Evolutionary conservation across 371 early-diverging fungal genomes (phyloP).

Genomic region (Lichtheimia ramosa): DNA sequence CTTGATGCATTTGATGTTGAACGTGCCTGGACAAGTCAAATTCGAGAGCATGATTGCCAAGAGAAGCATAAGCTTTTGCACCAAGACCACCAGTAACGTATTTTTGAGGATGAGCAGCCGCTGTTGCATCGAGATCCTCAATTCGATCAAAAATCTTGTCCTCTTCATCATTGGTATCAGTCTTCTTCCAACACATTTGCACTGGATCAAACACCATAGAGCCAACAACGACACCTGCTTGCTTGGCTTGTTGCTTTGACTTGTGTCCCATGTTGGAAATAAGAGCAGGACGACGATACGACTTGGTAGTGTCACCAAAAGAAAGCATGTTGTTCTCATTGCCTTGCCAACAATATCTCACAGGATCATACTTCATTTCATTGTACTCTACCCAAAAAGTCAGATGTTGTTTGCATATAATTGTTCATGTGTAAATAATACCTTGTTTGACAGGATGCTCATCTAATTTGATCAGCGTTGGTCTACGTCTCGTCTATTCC

Average conservation of each 20-base stretch:
- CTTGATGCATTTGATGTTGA: slow-evolving; percentile 27
- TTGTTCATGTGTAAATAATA: slow-evolving; percentile 5
- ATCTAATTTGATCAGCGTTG: slow-evolving; percentile 24
- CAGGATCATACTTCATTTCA: slow-evolving; percentile 34
- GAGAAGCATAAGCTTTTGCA: background rate
- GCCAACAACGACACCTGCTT: slow-evolving; percentile 12
- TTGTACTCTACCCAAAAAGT: slow-evolving; percentile 21
- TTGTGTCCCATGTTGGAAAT: slow-evolving; percentile 21
- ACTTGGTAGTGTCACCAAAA: slow-evolving; percentile 10
- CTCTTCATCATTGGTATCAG: slow-evolving; percentile 10
- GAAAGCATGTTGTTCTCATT: slow-evolving; percentile 25
- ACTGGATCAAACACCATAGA: slow-evolving; percentile 23
- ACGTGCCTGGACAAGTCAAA: slow-evolving; percentile 23
- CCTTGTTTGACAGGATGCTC: slow-evolving; percentile 26
- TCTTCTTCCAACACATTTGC: slow-evolving; percentile 18
- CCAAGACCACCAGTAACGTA: background rate
- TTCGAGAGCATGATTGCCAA: slow-evolving; percentile 9
- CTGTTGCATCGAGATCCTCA: slow-evolving; percentile 12
- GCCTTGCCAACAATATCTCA: slow-evolving; percentile 29
- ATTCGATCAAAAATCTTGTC: slow-evolving; percentile 9
- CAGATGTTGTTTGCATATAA: background rate
- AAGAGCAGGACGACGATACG: slow-evolving; percentile 16
- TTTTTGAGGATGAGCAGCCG: background rate
- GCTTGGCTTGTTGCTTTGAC: slow-evolving; percentile 11
- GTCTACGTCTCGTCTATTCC: slow-evolving; percentile 20